phyloP scores from a whole-genome alignment of 139 green algal species.

The Chlamydomonas sp. region DNA sequence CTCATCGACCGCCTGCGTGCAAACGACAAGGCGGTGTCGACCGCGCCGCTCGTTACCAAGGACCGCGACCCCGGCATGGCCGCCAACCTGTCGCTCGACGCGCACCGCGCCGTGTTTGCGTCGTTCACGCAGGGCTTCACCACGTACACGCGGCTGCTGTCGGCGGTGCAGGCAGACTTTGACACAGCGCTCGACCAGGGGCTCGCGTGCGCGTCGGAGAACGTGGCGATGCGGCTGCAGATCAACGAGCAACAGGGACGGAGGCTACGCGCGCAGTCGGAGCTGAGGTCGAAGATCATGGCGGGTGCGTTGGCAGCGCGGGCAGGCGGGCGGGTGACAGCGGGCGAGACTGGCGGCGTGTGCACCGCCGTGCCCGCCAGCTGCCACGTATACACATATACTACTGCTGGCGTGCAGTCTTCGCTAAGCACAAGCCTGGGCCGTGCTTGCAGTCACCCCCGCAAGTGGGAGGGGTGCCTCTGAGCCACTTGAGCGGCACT shows the following conservation, averaged over 20 bases:
- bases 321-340: no score
- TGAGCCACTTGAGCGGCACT: no score
- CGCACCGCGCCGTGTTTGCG: constrained; percentile 33
- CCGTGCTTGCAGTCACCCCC: no score
- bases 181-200: constrained; percentile 31
- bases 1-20: constrained; percentile 30
- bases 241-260: constrained; percentile 22
- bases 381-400: no score
- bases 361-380: no score
- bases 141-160: constrained; percentile 28
- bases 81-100: constrained; percentile 43
- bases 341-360: no score
- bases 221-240: constrained; percentile 25
- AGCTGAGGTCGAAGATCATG: constrained; percentile 23
- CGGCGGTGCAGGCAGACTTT: constrained; percentile 32
- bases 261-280: constrained; percentile 14
- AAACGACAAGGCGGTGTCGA: constrained; percentile 25
- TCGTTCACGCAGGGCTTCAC: constrained; percentile 37
- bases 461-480: no score
- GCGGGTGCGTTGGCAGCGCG: constrained; percentile 4
- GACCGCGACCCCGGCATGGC: constrained; percentile 34
- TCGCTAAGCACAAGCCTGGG: no score
- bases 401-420: no score
- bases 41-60: constrained; percentile 15
- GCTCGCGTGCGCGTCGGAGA: constrained; percentile 26